Base-by-base conservation (phyloP, 1,284 basidiomycete genomes). In the Malassezia sp. region DNA sequence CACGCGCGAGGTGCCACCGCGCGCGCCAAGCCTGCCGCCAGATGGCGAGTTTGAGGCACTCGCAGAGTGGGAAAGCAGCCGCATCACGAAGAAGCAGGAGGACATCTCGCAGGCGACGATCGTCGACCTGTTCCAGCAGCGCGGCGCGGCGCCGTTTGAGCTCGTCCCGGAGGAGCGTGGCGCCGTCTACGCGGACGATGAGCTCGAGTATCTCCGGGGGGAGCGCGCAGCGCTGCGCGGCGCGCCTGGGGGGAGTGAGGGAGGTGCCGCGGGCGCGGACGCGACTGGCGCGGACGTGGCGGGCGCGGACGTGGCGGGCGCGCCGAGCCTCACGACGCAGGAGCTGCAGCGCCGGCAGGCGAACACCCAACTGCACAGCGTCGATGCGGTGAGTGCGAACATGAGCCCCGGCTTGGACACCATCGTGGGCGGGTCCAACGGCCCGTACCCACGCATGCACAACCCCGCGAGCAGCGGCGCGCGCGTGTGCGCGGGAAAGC, bases 21-120 rank as follows among this genome's bases (percentile, higher is more conserved):
- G 53, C 10, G 61, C 60, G 46, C 51, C 60, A 7, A 60, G 59
- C 36, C 61, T 63, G 21, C 64, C 64, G 15, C 64, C 63, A 5
- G 63, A 66, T 15, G 64, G 64, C 30, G 64, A 67, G 38, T 53
- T 66, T 6, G 64, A 67, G 35, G 64, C 64, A 15, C 49, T 59
- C 22, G 62, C 64, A 21, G 63, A 65, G 30, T 66, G 64, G 64
- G 64, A 65, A 38, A 48, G 45, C 31, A 42, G 42, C 12, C 61
- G 60, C 36, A 50, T 66, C 30, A 52, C 49, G 36, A 56, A 54
- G 6, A 34, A 60, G 36, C 63, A 62, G 48, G n/a, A 31, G 11
- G 5, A 5, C 17, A 5, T 36, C 7, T 17, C 34, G 11, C n/a
- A 15, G 14, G 35, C 17, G 18, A 27, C 20, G 23, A 14, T 20